phyloP scores from a whole-genome alignment of 148 eudicot species.

The Diospyros kaki region DNA sequence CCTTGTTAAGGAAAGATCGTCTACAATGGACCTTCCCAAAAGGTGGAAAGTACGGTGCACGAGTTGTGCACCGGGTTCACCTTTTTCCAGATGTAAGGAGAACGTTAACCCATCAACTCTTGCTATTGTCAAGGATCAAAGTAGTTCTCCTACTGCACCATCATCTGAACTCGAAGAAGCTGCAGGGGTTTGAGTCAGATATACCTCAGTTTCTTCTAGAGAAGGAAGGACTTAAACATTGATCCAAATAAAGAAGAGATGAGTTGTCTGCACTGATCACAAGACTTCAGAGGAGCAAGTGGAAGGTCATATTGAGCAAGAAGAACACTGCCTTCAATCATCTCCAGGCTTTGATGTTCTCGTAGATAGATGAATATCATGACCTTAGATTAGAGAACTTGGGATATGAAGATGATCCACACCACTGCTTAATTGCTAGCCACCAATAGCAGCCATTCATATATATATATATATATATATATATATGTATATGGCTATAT shows the following conservation, averaged over 20 bases:
- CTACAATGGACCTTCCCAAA: no score
- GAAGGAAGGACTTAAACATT: conserved; percentile 22
- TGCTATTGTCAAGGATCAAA: conserved; percentile 14
- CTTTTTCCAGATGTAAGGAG: conserved; percentile 9
- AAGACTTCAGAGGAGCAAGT: conserved; percentile 44
- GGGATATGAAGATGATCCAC: conserved; percentile 36
- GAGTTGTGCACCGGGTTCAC: no score
- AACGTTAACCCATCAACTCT: conserved; percentile 9
- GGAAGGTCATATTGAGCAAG: conserved; percentile 32
- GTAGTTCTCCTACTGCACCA: conserved; percentile 18
- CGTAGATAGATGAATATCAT: conserved; percentile 33
- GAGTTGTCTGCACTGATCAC: conserved; percentile 37
- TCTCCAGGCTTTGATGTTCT: conserved; percentile 72
- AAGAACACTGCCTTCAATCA: conserved; percentile 53
- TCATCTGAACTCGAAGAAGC: conserved; percentile 33
- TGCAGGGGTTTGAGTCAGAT: conserved; percentile 17
- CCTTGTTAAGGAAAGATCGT: no score
- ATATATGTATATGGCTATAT: no score
- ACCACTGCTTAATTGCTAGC: conserved; percentile 15
- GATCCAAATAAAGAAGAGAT: conserved; percentile 20
- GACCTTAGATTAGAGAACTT: conserved; percentile 23
- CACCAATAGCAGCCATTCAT: conserved; percentile 23
- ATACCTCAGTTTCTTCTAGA: conserved; percentile 15
- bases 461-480: conserved; percentile 14
- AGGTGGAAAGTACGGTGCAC: no score